Evolutionary conservation across 225 moss, liverwort and hornwort species (phyloP).

Genomic region (Rhytidiadelphus loreus): DNA sequence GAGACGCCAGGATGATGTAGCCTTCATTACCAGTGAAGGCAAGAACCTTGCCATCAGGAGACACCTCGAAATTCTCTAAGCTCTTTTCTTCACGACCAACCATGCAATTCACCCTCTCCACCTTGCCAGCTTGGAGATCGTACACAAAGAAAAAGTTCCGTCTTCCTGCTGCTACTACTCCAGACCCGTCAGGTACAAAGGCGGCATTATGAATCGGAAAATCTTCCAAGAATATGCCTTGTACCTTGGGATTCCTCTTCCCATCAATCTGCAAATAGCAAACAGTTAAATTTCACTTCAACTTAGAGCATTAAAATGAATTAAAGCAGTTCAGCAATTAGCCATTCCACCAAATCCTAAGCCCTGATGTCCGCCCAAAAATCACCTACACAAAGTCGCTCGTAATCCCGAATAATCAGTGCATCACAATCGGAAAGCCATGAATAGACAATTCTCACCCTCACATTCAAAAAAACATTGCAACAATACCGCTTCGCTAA

Average conservation of each 20-base stretch:
- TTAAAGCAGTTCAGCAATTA: not conserved
- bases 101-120: conserved; percentile 66
- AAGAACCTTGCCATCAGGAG: conserved; percentile 69
- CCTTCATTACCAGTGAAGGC: conserved; percentile 84
- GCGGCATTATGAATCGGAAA: conserved; percentile 85
- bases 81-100: conserved; percentile 80
- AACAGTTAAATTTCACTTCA: not conserved
- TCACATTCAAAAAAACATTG: not conserved
- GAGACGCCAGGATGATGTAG: conserved; percentile 76
- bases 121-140: conserved; percentile 73
- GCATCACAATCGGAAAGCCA: not conserved
- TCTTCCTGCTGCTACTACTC: conserved; percentile 66
- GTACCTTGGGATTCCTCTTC: conserved; percentile 85
- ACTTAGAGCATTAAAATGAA: not conserved
- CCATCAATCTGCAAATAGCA: conserved; percentile 64
- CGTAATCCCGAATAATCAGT: not conserved
- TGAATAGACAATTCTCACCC: not conserved
- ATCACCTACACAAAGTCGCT: not conserved
- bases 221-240: conserved; percentile 69
- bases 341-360: not conserved
- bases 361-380: not conserved
- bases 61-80: conserved; percentile 72
- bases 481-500: not conserved
- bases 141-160: conserved; percentile 73
- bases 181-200: conserved; percentile 84